Conservation (phyloP, 306 rosid genomes). For the Medicago ruthenica region DNA sequence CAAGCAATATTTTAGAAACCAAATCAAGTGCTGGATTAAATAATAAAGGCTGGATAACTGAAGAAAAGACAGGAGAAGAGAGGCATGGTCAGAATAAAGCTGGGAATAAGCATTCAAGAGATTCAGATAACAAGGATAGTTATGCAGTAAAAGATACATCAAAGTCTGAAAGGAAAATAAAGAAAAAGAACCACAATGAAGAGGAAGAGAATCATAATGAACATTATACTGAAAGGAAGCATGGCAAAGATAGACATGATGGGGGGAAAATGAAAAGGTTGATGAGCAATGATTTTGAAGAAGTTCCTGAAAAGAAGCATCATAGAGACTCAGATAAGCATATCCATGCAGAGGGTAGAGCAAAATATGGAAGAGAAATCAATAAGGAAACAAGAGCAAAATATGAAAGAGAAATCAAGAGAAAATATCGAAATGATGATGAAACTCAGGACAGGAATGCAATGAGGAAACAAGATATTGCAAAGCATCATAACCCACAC, state of each 20-base stretch:
- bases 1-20: slow-evolving; percentile 40
- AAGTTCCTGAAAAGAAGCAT: slow-evolving; percentile 60
- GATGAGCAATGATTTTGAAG: slow-evolving; percentile 44
- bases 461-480: slow-evolving; percentile 58
- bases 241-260: slow-evolving; percentile 44
- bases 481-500: slow-evolving; percentile 48
- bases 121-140: slow-evolving; percentile 53
- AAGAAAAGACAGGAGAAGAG: slow-evolving; percentile 43
- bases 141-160: slow-evolving; percentile 53
- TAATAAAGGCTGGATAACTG: slow-evolving; percentile 37
- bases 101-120: slow-evolving; percentile 63
- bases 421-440: slow-evolving; percentile 62
- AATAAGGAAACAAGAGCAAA: slow-evolving; percentile 19
- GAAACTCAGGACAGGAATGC: slow-evolving; percentile 52
- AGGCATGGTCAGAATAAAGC: slow-evolving; percentile 45
- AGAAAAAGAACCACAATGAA: slow-evolving; percentile 57
- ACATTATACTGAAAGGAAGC: slow-evolving; percentile 56
- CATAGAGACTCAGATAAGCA: slow-evolving; percentile 61
- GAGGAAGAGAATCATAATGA: slow-evolving; percentile 56
- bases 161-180: slow-evolving; percentile 60
- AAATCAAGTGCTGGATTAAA: slow-evolving; percentile 48
- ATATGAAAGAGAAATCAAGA: slow-evolving; percentile 65
- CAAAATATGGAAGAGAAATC: slow-evolving; percentile 59
- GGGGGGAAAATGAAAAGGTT: slow-evolving; percentile 36
- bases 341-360: slow-evolving; percentile 55